Percentiles rank a stretch among this genome's conserved stretches.
Conservation (phyloP, 805 yeast genomes). For the Sungouiella thailandica region DNA sequence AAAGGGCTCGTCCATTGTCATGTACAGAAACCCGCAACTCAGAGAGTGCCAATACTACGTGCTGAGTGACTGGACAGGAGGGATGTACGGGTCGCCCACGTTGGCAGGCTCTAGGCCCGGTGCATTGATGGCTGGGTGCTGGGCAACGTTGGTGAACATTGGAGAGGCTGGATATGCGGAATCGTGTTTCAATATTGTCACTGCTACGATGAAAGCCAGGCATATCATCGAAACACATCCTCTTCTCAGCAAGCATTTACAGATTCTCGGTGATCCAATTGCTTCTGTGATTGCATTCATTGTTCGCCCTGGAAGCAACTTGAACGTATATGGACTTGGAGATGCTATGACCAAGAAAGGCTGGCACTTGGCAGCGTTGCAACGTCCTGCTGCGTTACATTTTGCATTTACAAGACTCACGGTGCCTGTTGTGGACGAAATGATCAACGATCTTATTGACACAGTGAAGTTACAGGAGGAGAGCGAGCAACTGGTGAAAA, state of each 20-base stretch:
- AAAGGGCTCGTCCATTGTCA: constrained; percentile 87
- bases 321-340: constrained; percentile 75
- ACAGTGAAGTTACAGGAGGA: constrained; percentile 39
- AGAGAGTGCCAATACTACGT: constrained; percentile 83
- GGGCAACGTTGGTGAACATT: constrained; percentile 84
- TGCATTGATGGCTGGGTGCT: constrained; percentile 94
- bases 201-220: constrained; percentile 57
- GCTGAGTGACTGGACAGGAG: constrained; percentile 86
- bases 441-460: constrained; percentile 47
- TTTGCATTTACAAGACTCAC: constrained; percentile 80
- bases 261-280: constrained; percentile 80
- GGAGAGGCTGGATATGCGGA: constrained; percentile 81
- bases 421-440: constrained; percentile 53
- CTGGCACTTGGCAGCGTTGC: constrained; percentile 88
- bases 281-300: constrained; percentile 79
- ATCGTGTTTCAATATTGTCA: constrained; percentile 62
- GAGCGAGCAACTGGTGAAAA: constrained; percentile 19
- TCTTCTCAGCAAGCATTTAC: constrained; percentile 47
- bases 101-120: constrained; percentile 97
- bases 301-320: constrained; percentile 27
- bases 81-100: constrained; percentile 94
- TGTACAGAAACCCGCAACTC: constrained; percentile 70
- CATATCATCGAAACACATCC: constrained; percentile 39
- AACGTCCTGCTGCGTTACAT: constrained; percentile 87
- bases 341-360: constrained; percentile 64